A percentile compares a stretch with the other conserved stretches of the same genome.
phyloP scores from a whole-genome alignment of 306 rosid genomes.

The Begonia loranthoides region DNA sequence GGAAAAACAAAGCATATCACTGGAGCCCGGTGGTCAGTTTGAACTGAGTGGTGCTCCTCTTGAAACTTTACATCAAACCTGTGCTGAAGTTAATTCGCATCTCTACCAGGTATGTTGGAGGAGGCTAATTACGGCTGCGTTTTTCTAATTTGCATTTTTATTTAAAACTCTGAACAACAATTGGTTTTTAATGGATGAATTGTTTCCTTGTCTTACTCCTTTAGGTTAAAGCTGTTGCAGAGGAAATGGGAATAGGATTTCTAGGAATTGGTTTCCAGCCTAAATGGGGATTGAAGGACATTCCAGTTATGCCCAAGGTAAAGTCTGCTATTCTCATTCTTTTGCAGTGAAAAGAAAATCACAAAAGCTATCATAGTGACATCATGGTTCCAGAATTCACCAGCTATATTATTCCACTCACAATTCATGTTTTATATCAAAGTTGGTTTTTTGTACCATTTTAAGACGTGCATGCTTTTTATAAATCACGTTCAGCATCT shows the following conservation, averaged over 20 bases:
- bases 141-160: background rate
- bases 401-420: too few relatives aligned
- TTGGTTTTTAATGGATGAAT: background rate
- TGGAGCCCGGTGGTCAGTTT: slow-evolving; percentile 99
- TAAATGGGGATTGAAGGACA: slow-evolving; percentile 77
- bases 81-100: slow-evolving; percentile 98
- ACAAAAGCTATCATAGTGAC: background rate
- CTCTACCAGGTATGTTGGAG: slow-evolving; percentile 65
- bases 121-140: background rate
- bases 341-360: background rate
- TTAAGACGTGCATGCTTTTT: background rate
- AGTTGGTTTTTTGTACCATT: too few relatives aligned
- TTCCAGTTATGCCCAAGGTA: slow-evolving; percentile 98
- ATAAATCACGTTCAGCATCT: background rate
- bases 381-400: too few relatives aligned
- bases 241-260: slow-evolving; percentile 98
- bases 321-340: background rate
- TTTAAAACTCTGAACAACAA: slow-evolving; percentile 3
- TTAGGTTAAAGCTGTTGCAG: slow-evolving; percentile 92
- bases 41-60: slow-evolving; percentile 99
- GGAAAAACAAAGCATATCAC: slow-evolving; percentile 95
- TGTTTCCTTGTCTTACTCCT: slow-evolving; percentile 2
- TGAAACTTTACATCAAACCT: slow-evolving; percentile 96
- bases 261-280: slow-evolving; percentile 99
- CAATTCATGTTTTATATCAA: too few relatives aligned